phyloP scores from a whole-genome alignment of 495 filamentous ascomycete species.

The Thozetella sp. region DNA sequence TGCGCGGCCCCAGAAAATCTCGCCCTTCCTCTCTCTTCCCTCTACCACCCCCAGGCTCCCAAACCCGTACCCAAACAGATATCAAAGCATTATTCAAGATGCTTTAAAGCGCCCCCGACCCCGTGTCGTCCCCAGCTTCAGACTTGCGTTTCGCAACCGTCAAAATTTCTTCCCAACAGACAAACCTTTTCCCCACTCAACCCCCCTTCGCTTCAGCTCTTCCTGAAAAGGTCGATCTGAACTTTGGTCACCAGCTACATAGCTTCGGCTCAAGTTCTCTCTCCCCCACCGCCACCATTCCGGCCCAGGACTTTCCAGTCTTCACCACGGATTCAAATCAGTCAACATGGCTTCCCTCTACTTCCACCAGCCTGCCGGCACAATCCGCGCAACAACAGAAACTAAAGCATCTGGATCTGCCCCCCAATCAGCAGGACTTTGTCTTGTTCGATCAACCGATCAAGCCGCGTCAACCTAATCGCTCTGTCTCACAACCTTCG shows the following conservation, averaged over 20 bases:
- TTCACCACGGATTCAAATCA: slow-evolving; percentile 62
- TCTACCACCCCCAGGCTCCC: slow-evolving; percentile 21
- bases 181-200: slow-evolving; percentile 43
- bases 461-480: slow-evolving; percentile 51
- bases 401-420: slow-evolving; percentile 40
- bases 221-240: slow-evolving; percentile 57
- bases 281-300: slow-evolving; percentile 49
- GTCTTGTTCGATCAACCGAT: slow-evolving; percentile 52
- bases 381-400: slow-evolving; percentile 51
- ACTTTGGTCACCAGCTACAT: slow-evolving; percentile 48
- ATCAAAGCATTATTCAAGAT: slow-evolving; percentile 34
- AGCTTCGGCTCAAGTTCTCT: slow-evolving; percentile 49
- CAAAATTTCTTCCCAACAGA: slow-evolving; percentile 49
- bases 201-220: slow-evolving; percentile 41
- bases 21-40: slow-evolving; percentile 16
- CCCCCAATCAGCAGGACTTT: slow-evolving; percentile 52
- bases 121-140: slow-evolving; percentile 9
- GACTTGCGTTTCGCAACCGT: slow-evolving; percentile 15
- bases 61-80: slow-evolving; percentile 10
- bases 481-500: slow-evolving; percentile 37
- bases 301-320: slow-evolving; percentile 52
- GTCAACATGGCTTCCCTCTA: slow-evolving; percentile 63
- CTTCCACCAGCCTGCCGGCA: slow-evolving; percentile 60
- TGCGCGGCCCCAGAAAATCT: slow-evolving; percentile 18
- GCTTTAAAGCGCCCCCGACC: slow-evolving; percentile 30